These are phyloP conservation scores for Eucommia ulmoides DNA, from an alignment of 257 asterid species.

Conservation along the genomic window DNA sequence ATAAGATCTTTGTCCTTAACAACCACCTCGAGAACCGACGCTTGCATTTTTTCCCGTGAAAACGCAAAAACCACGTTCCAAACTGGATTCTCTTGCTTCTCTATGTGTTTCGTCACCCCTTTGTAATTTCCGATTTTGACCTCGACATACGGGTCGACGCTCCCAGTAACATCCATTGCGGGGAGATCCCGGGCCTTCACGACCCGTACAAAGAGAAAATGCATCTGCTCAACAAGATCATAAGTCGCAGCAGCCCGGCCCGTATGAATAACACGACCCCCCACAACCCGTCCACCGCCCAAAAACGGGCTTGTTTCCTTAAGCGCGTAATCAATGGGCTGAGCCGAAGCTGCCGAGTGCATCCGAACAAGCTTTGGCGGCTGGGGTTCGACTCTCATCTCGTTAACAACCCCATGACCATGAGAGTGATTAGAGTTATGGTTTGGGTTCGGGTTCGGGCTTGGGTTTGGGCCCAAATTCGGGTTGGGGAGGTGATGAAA, in stretches of 20 bases:
- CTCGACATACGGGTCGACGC: slow-evolving; percentile 76
- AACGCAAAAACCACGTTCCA: slow-evolving; percentile 92
- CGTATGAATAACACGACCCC: slow-evolving; percentile 68
- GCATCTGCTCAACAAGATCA: slow-evolving; percentile 91
- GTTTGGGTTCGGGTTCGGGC: slow-evolving; percentile 24
- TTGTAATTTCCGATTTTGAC: slow-evolving; percentile 67
- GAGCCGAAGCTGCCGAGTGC: slow-evolving; percentile 55
- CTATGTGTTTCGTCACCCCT: slow-evolving; percentile 76
- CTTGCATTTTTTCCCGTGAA: slow-evolving; percentile 80
- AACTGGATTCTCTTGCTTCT: slow-evolving; percentile 59
- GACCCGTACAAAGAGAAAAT: slow-evolving; percentile 72
- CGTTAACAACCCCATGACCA: slow-evolving; percentile 39
- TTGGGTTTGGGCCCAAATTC: slow-evolving; percentile 25
- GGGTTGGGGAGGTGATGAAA: slow-evolving; percentile 68
- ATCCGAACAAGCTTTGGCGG: slow-evolving; percentile 61
- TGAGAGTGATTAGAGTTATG: slow-evolving; percentile 26
- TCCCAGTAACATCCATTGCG: slow-evolving; percentile 74
- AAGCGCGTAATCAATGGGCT: slow-evolving; percentile 65
- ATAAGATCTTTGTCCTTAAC: slow-evolving; percentile 76
- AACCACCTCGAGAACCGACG: slow-evolving; percentile 71
- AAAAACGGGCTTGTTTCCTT: slow-evolving; percentile 90
- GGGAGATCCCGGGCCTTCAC: slow-evolving; percentile 94
- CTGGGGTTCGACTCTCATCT: slow-evolving; percentile 65
- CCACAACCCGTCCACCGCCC: slow-evolving; percentile 81
- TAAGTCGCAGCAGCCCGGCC: slow-evolving; percentile 54